These are phyloP conservation scores for Rhizophagus prolifer DNA, from an alignment of 192 early-diverging fungal genomes.

Conservation along the genomic window DNA sequence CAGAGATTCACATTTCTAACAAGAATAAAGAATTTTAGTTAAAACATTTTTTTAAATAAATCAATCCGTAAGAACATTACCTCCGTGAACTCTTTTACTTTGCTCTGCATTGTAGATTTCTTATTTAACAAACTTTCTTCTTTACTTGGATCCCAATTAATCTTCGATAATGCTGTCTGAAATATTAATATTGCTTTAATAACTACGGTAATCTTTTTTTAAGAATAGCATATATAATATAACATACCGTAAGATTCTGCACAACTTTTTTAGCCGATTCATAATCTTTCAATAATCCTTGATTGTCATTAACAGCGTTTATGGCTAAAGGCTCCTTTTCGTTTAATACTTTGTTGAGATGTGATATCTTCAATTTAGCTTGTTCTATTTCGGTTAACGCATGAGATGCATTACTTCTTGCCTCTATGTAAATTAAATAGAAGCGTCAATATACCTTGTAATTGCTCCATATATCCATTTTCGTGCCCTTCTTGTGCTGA, in stretches of 20 bases:
- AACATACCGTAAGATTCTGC: constrained; percentile 30
- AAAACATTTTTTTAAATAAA: neutral
- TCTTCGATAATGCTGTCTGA: neutral
- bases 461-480: constrained; percentile 94
- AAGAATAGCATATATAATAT: constrained; percentile 22
- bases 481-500: constrained; percentile 89
- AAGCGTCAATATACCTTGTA: constrained; percentile 57
- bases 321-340: constrained; percentile 67
- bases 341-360: constrained; percentile 71
- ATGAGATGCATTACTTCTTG: constrained; percentile 61
- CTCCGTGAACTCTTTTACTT: constrained; percentile 40
- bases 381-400: constrained; percentile 76
- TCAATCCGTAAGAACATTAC: constrained; percentile 20
- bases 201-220: constrained; percentile 9
- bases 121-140: constrained; percentile 40
- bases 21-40: constrained; percentile 29
- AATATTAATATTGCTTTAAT: neutral
- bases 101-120: constrained; percentile 31
- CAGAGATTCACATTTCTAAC: constrained; percentile 51
- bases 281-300: constrained; percentile 48
- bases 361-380: constrained; percentile 72
- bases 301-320: constrained; percentile 67
- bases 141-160: constrained; percentile 48
- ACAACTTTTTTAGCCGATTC: constrained; percentile 32
- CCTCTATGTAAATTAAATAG: constrained; percentile 42